phyloP scores from a whole-genome alignment of 495 filamentous ascomycete genomes.

The Penicillium bovifimosum region DNA sequence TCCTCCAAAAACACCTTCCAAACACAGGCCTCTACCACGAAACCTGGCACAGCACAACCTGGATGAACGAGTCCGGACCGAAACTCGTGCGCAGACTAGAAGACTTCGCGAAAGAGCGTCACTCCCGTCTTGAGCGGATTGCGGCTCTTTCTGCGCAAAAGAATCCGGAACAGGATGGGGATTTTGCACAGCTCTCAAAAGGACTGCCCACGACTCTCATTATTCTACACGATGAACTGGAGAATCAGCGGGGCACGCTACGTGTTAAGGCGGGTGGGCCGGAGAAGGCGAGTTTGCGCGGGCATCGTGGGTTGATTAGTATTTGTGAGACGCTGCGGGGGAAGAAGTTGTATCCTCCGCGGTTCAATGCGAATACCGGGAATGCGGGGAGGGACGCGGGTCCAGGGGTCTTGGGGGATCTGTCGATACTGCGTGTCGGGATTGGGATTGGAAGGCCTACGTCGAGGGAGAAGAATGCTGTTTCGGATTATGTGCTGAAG shows the following conservation, averaged over 20 bases:
- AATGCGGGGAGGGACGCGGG: background rate
- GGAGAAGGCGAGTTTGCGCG: slow-evolving; percentile 50
- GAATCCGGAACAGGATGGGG: no score
- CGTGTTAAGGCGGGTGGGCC: slow-evolving; percentile 51
- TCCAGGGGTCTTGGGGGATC: slow-evolving; percentile 3
- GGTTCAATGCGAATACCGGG: background rate
- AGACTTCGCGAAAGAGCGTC: slow-evolving; percentile 44
- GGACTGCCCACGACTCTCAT: slow-evolving; percentile 46
- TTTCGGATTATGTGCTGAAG: slow-evolving; percentile 63
- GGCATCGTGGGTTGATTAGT: slow-evolving; percentile 78
- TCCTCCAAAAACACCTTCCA: slow-evolving; percentile 39
- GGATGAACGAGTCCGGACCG: slow-evolving; percentile 70
- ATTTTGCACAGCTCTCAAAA: background rate
- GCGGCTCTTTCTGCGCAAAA: background rate
- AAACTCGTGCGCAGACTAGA: slow-evolving; percentile 34
- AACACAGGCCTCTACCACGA: slow-evolving; percentile 49
- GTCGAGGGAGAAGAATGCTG: slow-evolving; percentile 49
- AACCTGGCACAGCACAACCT: slow-evolving; percentile 60
- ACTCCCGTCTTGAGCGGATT: slow-evolving; percentile 26
- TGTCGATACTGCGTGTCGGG: slow-evolving; percentile 51
- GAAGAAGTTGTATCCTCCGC: slow-evolving; percentile 26
- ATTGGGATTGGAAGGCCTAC: slow-evolving; percentile 68
- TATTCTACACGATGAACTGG: slow-evolving; percentile 80
- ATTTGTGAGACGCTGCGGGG: slow-evolving; percentile 45
- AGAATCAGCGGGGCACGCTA: slow-evolving; percentile 60